Evolutionary conservation across 352 stramenopile species (phyloP), one percentile per base, ranked within the genome.

Genomic region (Pilasporangium apinafurcum): DNA sequence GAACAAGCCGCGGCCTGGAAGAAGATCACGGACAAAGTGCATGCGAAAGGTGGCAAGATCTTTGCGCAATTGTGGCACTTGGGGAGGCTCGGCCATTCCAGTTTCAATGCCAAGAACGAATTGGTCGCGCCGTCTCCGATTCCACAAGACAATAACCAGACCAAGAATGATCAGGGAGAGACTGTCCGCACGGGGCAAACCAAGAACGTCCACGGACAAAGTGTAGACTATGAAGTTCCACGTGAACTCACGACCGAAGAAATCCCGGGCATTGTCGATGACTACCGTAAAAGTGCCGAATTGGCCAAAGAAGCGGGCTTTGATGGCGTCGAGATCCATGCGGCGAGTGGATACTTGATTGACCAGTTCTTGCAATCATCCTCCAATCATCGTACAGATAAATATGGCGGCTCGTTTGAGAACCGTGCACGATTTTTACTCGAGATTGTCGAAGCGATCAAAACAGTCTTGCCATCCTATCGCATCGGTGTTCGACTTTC

Each of bases 301-400:
- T 63, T 62, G 5, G 70, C 78, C n/a, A 86, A 87, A 35, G 44
- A 79, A 45, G 85, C 84, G 12, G 87, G 89, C 18, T 96, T 95
- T 51, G 84, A 95, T 41, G 80, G 83, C 27, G 60, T 95, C 14
- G 79, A 95, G 42, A 54, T 96, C 22, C 87, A 96, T 59, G 56
- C 29, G 5, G 86, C 75, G 8, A 92, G 96, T 42, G 90, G 86
- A 10, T 97, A 96, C 51, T 56, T 97, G 31, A 60, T 97, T 37
- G 83, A 96, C 26, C 55, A 68, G 41, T 70, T 70, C 48, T 35
- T 74, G 18, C 51, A 74, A 10, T 51, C 43, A 1, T 41, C 58
- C 38, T 72, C 60, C 29, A 96, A 95, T 59, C 42, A 66, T 33
- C 75, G 74, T 14, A 88, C 64, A 2, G 85, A 95, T 51, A 47